A percentile compares a stretch with the other conserved stretches of the same genome.
phyloP scores from a whole-genome alignment of 2,329 filamentous ascomycete genomes.

The Pseudocercospora fuligena region DNA sequence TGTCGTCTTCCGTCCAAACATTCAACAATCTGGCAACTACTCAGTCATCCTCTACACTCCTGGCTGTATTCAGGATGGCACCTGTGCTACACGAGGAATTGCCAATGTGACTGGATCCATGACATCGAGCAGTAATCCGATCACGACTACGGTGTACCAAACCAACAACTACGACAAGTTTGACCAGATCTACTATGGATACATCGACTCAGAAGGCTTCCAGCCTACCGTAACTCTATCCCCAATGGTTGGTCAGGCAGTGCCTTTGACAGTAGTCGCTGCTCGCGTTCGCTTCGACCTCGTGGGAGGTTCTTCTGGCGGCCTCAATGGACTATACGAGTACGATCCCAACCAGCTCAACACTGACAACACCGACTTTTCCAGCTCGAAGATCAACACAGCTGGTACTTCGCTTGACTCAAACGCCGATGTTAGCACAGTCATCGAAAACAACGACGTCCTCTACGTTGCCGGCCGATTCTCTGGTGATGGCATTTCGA shows the following conservation, averaged over 20 bases:
- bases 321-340: conserved; percentile 88
- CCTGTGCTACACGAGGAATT: conserved; percentile 75
- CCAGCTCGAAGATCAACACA: conserved; percentile 74
- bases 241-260: conserved; percentile 68
- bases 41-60: conserved; percentile 90
- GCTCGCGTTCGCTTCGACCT: conserved; percentile 81
- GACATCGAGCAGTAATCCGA: conserved; percentile 53
- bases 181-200: conserved; percentile 86
- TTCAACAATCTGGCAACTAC: conserved; percentile 89
- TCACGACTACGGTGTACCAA: conserved; percentile 73
- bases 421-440: conserved; percentile 70
- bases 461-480: conserved; percentile 87
- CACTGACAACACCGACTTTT: conserved; percentile 66
- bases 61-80: conserved; percentile 79
- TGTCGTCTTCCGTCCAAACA: conserved; percentile 81
- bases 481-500: conserved; percentile 67
- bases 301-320: conserved; percentile 70
- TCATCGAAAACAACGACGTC: conserved; percentile 62
- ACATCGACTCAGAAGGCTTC: conserved; percentile 81
- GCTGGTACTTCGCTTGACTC: conserved; percentile 72
- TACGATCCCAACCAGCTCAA: conserved; percentile 71
- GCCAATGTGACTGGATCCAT: conserved; percentile 81
- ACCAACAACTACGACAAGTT: conserved; percentile 98
- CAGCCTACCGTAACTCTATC: conserved; percentile 78
- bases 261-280: conserved; percentile 79